Percentiles rank a stretch among this genome's conserved stretches.
Conservation (phyloP, 139 green algal species). For the Desmodesmus armatus region DNA sequence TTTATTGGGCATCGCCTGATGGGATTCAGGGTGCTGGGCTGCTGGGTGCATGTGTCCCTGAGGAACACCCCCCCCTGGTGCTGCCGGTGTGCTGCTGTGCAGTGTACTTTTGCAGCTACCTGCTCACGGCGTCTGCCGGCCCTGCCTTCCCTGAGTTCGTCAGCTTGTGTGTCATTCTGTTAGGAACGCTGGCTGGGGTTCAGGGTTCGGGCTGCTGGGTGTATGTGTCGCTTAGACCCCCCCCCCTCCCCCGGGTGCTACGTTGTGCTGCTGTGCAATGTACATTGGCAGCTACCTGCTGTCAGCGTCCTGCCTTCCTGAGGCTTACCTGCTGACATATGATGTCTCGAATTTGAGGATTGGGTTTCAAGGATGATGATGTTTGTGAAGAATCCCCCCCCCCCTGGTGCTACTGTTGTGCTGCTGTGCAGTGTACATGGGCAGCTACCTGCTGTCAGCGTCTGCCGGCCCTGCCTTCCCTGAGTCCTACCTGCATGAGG, state of each 20-base stretch:
- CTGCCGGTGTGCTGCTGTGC: neutral
- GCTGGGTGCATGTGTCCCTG: too few relatives aligned
- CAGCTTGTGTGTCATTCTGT: neutral
- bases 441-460: constrained; percentile 65
- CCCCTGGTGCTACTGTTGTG: constrained; percentile 12
- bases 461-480: constrained; percentile 72
- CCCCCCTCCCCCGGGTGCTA: neutral
- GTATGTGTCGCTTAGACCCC: constrained; percentile 21
- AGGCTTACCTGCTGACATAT: neutral
- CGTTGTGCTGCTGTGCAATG: neutral
- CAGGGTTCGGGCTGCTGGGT: neutral
- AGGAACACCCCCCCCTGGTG: too few relatives aligned
- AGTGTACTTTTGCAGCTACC: neutral
- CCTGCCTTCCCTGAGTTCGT: too few relatives aligned
- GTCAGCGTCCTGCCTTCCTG: too few relatives aligned
- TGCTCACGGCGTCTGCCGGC: too few relatives aligned
- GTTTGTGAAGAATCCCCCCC: constrained; percentile 19
- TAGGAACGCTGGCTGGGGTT: too few relatives aligned
- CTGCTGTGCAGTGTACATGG: constrained; percentile 48
- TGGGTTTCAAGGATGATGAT: neutral
- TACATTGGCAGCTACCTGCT: neutral
- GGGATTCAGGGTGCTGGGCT: too few relatives aligned
- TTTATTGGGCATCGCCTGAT: too few relatives aligned
- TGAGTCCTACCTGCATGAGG: constrained; percentile 74
- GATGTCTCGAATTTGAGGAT: neutral